Conservation (phyloP, 2,329 filamentous ascomycete genomes). For the Colletotrichum salicis region DNA sequence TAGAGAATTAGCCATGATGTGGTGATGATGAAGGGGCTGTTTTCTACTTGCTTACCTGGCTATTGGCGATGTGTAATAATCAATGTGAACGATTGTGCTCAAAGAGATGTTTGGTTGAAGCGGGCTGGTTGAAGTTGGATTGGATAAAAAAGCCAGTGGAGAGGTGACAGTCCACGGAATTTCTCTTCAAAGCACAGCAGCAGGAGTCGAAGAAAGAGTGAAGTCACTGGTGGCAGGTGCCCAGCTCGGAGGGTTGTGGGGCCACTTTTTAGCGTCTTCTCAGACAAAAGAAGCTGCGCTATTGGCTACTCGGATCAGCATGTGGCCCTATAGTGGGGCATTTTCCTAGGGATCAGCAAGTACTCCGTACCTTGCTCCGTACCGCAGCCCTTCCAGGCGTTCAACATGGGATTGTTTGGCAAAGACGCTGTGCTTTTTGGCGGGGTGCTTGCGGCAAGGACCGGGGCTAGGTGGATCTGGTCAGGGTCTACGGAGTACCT, state of each 20-base stretch:
- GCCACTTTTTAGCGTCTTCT: neutral
- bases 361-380: too few relatives aligned
- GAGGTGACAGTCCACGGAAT: neutral
- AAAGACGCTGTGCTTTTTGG: neutral
- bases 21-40: neutral
- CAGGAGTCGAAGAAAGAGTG: neutral
- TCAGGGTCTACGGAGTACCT: neutral
- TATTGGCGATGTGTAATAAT: neutral
- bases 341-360: neutral
- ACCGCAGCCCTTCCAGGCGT: neutral
- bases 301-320: neutral
- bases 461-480: neutral
- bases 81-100: neutral
- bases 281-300: neutral
- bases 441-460: neutral
- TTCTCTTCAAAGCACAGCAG: neutral
- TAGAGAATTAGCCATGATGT: neutral
- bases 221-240: conserved; percentile 4
- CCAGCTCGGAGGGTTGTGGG: neutral
- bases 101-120: neutral
- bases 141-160: too few relatives aligned
- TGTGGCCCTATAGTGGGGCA: neutral
- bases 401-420: neutral
- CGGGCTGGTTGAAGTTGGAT: neutral
- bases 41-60: neutral